Base-by-base conservation (phyloP, 305 asterid species). In the Coffea humblotiana region DNA sequence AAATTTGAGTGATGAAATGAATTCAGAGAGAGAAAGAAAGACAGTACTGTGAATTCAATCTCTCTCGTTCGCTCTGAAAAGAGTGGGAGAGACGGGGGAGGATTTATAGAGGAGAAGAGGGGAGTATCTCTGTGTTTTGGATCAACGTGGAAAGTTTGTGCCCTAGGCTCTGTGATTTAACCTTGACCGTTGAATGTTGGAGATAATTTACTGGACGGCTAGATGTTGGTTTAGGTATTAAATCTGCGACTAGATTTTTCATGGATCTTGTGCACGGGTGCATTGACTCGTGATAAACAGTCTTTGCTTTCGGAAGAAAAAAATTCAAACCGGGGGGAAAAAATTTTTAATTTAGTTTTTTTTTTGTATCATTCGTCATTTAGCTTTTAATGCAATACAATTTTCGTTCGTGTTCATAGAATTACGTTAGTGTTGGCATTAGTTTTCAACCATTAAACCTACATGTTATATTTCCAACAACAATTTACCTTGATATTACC, bases 111-210 rank as follows among this genome's bases (percentile, higher is more conserved):
- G 81, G 65, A 58, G 65, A 76, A 68, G 64, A 25, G 65, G 71
- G 51, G 54, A 37, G 67, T 21, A 58, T 61, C 58, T 75, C 79
- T 76, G 74, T 78, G 81, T 35, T 65, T 61, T 37, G 78, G 87
- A 79, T 84, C 86, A 70, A 47, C 72, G 79, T 49, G 83, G 81
- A 45, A 25, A 48, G 80, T 79, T 76, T 67, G 85, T 81, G 88
- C 88, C 89, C 91, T 84, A 84, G 88, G 82, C 72, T 68, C 66
- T 29, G 60, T 78, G 61, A 72, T 71, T 51, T 69, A 47, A 88
- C 86, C 85, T 0, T 32, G 58, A 9, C 84, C 85, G 85, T 82
- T 10, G 15, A 68, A 6, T 81, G 35, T 25, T 19, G 15, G 52
- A 32, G 51, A 12, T 58, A 1, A 54, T 52, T 58, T 29, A 56